Evolutionary conservation across 2,329 filamentous ascomycete genomes (phyloP).

Genomic region (Penicillium corylophilum): DNA sequence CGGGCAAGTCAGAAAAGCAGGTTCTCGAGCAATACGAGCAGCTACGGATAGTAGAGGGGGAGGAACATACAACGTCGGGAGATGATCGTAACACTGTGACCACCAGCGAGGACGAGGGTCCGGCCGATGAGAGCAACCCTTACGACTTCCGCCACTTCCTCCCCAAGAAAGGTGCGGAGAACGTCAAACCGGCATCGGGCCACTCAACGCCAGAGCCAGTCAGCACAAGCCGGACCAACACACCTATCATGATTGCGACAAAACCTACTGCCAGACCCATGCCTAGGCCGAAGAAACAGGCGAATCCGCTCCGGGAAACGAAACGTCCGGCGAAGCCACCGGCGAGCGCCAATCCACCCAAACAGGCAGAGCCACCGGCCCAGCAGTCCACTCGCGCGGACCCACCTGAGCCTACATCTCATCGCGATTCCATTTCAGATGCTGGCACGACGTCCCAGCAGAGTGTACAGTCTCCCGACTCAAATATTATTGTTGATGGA

Average conservation of each 20-base stretch:
- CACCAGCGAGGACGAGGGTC: conserved; percentile 41
- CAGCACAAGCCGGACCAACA: conserved; percentile 33
- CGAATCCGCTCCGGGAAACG: conserved; percentile 37
- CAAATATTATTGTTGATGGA: conserved; percentile 49
- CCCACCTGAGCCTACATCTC: conserved; percentile 24
- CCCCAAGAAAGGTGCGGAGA: conserved; percentile 38
- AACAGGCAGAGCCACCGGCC: conserved; percentile 20
- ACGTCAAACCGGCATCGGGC: conserved; percentile 35
- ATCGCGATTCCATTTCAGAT: conserved; percentile 33
- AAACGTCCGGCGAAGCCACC: conserved; percentile 21
- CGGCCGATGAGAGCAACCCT: conserved; percentile 46
- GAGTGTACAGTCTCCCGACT: conserved; percentile 34
- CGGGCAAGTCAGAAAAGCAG: conserved; percentile 63
- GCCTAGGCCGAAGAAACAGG: conserved; percentile 29
- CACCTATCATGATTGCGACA: conserved; percentile 33
- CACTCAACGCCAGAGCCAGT: conserved; percentile 38
- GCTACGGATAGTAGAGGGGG: conserved; percentile 48
- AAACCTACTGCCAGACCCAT: conserved; percentile 29
- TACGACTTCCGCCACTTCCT: conserved; percentile 53
- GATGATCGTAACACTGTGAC: conserved; percentile 34
- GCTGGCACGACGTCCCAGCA: conserved; percentile 32
- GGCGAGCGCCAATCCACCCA: conserved; percentile 17
- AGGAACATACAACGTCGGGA: conserved; percentile 33
- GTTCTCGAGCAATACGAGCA: conserved; percentile 68
- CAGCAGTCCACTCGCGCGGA: conserved; percentile 25